Conservation (phyloP, 768 basidiomycete genomes). For the Cystofilobasidium macerans region DNA sequence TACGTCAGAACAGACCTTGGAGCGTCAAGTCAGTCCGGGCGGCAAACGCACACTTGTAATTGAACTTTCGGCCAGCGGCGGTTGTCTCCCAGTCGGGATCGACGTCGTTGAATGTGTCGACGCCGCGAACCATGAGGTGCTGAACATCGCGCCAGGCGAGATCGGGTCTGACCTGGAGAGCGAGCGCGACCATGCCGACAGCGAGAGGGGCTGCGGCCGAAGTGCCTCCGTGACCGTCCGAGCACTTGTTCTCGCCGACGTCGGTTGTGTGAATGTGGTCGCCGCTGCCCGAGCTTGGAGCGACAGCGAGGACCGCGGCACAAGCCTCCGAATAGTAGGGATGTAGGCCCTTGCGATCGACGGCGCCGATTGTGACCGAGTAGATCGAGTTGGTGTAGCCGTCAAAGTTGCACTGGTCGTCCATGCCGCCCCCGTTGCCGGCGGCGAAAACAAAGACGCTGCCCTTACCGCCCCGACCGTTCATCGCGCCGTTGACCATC, state of each 20-base stretch:
- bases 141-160: conserved; percentile 95
- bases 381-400: conserved; percentile 98
- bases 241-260: conserved; percentile 70
- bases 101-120: conserved; percentile 61
- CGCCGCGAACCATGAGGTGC: conserved; percentile 68
- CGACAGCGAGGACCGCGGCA: conserved; percentile 90
- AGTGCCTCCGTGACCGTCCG: conserved; percentile 79
- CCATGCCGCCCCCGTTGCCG: conserved; percentile 80
- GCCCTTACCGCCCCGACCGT: conserved; percentile 78
- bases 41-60: conserved; percentile 59
- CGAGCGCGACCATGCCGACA: conserved; percentile 83
- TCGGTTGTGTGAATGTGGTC: conserved; percentile 92
- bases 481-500: conserved; percentile 82
- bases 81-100: conserved; percentile 92
- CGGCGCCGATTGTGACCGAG: conserved; percentile 87
- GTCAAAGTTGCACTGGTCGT: conserved; percentile 98
- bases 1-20: not conserved
- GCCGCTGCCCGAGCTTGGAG: conserved; percentile 88
- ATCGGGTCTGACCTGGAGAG: conserved; percentile 80
- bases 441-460: conserved; percentile 94
- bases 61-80: conserved; percentile 54
- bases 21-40: not conserved
- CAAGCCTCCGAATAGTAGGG: conserved; percentile 98
- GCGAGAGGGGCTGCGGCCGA: conserved; percentile 97
- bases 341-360: conserved; percentile 85